Base-by-base conservation (phyloP, 2,329 filamentous ascomycete species). In the Coniochaeta sp. region DNA sequence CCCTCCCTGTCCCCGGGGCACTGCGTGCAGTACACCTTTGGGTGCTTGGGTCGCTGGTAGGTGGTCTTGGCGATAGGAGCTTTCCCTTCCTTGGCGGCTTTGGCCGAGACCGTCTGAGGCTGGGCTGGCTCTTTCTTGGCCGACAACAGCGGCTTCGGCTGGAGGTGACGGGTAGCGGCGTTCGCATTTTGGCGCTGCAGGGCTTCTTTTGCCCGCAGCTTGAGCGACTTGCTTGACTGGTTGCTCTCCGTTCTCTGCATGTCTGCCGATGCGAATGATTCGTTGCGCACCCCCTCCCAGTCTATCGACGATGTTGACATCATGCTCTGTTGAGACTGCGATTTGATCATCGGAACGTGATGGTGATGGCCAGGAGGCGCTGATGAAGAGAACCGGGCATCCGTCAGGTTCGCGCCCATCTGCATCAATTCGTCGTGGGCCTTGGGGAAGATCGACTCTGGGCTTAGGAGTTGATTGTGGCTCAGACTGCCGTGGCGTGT, bases 1-100 rank as follows among this genome's bases (percentile, higher is more conserved):
- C 90, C 91, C 19, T 89, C 83, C 0, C 87, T 88, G 58, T 90
- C 83, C 59, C 90, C 86, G 58, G 81, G 81, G 75, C 91, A 96
- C 61, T 83, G 76, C 1, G 75, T 71, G 71, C 92, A 96, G 69
- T 82, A 83, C 62, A 90, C 85, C 72, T 89, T 91, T 38, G 84
- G 83, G 62, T 89, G 87, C 66, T 84, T 84, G 28, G 89, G 89
- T 17, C 89, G 87, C 57, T 79, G 75, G 62, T 83, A 81, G 42
- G 74, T 69, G 59, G 75, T 71, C 65, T 77, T 80, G 28, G 70
- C 6, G 47, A 79, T 75, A 24, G 73, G 67, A 2, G 77, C 65
- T 67, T 81, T 83, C 28, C 73, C 72, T 34, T 76, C 75, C 58
- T 74, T 77, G 52, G 59, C 77, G 28, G 60, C 63, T 74, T 73